Conservation (phyloP, 176 grass and related monocot species). For the Triticum turgidum region DNA sequence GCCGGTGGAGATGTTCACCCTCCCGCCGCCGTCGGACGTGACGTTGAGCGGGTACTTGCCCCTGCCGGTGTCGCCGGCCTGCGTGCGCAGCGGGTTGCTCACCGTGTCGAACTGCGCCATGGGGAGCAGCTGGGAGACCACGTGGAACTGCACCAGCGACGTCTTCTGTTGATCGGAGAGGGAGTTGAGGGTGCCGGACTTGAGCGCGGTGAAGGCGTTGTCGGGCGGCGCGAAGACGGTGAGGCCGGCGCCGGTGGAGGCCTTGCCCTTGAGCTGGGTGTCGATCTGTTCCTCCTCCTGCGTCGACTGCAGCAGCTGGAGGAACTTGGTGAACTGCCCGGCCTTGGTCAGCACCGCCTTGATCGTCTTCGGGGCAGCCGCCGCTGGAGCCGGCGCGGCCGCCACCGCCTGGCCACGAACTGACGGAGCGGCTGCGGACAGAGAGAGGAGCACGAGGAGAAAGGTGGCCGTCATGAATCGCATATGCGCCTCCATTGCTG, state of each 20-base stretch:
- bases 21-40: slow-evolving; percentile 36
- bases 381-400: slow-evolving; percentile 8
- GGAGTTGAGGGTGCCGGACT: slow-evolving; percentile 71
- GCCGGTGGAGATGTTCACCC: slow-evolving; percentile 76
- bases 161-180: slow-evolving; percentile 86
- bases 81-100: slow-evolving; percentile 88
- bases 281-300: slow-evolving; percentile 67
- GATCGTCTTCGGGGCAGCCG: slow-evolving; percentile 61
- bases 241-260: slow-evolving; percentile 47
- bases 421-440: background rate
- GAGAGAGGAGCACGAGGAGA: background rate
- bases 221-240: slow-evolving; percentile 86
- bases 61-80: slow-evolving; percentile 58
- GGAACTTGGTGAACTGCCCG: slow-evolving; percentile 76
- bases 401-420: background rate
- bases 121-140: slow-evolving; percentile 40
- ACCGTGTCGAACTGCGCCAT: slow-evolving; percentile 64
- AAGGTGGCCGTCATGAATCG: background rate
- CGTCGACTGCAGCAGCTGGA: slow-evolving; percentile 69
- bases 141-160: slow-evolving; percentile 85
- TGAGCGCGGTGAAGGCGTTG: slow-evolving; percentile 72
- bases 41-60: slow-evolving; percentile 82
- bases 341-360: slow-evolving; percentile 73
- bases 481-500: background rate
- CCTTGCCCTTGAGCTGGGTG: slow-evolving; percentile 86